Percentiles rank a stretch among this genome's conserved stretches.
phyloP scores from a whole-genome alignment of 805 yeast genomes.

The Cyberlindnera maclurae region DNA sequence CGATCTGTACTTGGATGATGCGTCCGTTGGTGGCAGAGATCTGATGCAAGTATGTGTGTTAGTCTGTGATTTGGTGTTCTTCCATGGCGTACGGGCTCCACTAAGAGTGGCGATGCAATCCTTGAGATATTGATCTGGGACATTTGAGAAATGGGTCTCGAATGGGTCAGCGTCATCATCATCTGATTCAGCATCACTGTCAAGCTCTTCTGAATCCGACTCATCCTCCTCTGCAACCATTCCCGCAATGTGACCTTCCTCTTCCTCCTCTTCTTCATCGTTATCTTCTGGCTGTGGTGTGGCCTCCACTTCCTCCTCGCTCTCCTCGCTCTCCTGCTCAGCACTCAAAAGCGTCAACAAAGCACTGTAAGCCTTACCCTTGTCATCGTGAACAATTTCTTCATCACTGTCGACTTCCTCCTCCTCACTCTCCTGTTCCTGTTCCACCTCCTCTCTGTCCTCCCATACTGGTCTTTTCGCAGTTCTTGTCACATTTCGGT shows the following conservation, averaged over 20 bases:
- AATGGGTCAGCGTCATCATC: slow-evolving; percentile 60
- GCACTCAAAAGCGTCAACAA: slow-evolving; percentile 52
- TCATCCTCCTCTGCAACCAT: slow-evolving; percentile 17
- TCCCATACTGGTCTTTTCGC: slow-evolving; percentile 30
- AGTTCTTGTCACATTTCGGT: slow-evolving; percentile 54
- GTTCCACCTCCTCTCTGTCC: slow-evolving; percentile 16
- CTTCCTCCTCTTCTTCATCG: slow-evolving; percentile 25
- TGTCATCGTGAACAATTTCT: slow-evolving; percentile 26
- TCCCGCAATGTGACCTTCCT: slow-evolving; percentile 21
- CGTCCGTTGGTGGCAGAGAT: slow-evolving; percentile 23
- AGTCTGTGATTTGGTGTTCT: slow-evolving; percentile 17
- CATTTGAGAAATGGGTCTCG: slow-evolving; percentile 62
- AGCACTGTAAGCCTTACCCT: slow-evolving; percentile 56
- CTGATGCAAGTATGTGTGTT: slow-evolving; percentile 14
- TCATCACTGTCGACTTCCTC: slow-evolving; percentile 17
- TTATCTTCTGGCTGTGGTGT: slow-evolving; percentile 8
- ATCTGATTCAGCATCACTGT: slow-evolving; percentile 26
- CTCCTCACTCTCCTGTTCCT: slow-evolving; percentile 13
- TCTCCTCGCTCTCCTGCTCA: slow-evolving; percentile 31
- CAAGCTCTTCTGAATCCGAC: slow-evolving; percentile 21
- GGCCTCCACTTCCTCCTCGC: slow-evolving; percentile 9
- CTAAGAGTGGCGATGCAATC: slow-evolving; percentile 28
- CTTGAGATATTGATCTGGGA: slow-evolving; percentile 30
- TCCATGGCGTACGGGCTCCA: slow-evolving; percentile 20
- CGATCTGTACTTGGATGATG: slow-evolving; percentile 13